Conservation (phyloP, 1,139 yeast species). For the Saccharomyces hybrid region DNA sequence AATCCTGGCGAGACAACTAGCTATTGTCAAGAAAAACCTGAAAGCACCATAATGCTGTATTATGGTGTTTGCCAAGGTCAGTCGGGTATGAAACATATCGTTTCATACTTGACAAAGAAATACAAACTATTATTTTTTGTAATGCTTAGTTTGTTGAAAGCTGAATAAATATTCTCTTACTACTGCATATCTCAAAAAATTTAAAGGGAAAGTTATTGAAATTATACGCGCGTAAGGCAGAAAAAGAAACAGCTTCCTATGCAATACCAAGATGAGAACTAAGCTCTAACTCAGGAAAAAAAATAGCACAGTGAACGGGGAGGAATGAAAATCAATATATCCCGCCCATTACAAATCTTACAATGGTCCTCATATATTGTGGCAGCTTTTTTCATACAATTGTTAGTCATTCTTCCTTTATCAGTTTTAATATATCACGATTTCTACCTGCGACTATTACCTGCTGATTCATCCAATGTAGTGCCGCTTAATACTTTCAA, state of each 20-base stretch:
- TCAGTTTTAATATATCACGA: constrained; percentile 27
- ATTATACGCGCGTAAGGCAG: background rate
- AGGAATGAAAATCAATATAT: constrained; percentile 24
- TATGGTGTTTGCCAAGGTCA: background rate
- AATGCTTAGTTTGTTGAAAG: background rate
- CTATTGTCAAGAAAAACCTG: no score
- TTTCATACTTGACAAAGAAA: background rate
- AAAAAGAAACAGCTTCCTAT: background rate
- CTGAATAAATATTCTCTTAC: background rate
- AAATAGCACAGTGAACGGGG: background rate
- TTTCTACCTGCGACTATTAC: constrained; percentile 23
- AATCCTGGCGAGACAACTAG: no score
- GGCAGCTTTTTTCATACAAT: constrained; percentile 17
- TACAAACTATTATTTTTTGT: background rate
- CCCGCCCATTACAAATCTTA: constrained; percentile 25
- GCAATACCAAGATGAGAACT: background rate
- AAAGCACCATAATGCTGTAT: no score
- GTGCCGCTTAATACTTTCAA: constrained; percentile 16
- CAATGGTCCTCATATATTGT: constrained; percentile 26
- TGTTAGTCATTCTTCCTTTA: constrained; percentile 25
- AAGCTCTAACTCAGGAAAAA: background rate
- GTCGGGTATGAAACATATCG: background rate
- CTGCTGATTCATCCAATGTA: constrained; percentile 24
- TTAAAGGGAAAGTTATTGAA: background rate
- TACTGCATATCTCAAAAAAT: background rate